A percentile compares a stretch with the other conserved stretches of the same genome.
phyloP scores from a whole-genome alignment of 208 protist species.

The Spongospora subterranea region DNA sequence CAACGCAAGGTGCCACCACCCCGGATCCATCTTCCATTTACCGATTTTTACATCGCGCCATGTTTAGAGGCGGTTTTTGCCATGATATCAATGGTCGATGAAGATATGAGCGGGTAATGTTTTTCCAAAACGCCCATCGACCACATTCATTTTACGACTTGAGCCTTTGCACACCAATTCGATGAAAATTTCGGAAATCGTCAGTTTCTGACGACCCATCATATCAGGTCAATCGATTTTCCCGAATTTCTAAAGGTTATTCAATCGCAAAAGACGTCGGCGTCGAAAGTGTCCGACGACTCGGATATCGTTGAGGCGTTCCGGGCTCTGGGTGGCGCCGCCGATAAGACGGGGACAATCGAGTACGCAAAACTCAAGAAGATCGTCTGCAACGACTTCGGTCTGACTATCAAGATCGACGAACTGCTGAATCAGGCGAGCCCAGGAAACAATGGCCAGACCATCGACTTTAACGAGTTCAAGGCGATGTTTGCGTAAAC shows the following conservation, averaged over 20 bases:
- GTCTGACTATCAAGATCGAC: slow-evolving; percentile 5
- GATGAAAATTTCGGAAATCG: no score
- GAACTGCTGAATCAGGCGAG: slow-evolving; percentile 33
- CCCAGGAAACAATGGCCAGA: slow-evolving; percentile 1
- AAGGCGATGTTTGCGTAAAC: neutral
- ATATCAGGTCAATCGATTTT: slow-evolving; percentile 55
- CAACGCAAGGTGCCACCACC: neutral
- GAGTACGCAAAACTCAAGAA: slow-evolving; percentile 29
- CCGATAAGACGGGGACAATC: slow-evolving; percentile 43
- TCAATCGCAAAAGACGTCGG: neutral
- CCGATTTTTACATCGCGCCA: neutral
- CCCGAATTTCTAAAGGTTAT: slow-evolving; percentile 42
- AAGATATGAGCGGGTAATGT: slow-evolving; percentile 45
- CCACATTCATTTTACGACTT: neutral
- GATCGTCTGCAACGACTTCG: slow-evolving; percentile 43
- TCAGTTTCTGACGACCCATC: no score
- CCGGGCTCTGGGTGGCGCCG: neutral
- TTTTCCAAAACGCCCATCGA: neutral
- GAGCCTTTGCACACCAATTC: no score
- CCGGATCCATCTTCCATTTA: neutral
- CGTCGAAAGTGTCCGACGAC: slow-evolving; percentile 10
- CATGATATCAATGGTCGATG: slow-evolving; percentile 56
- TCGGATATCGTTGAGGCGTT: slow-evolving; percentile 34
- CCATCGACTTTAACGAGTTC: slow-evolving; percentile 32
- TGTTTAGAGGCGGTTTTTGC: slow-evolving; percentile 8